Evolutionary conservation across 345 rosid genomes (phyloP).

Genomic region (thale cress (Arabidopsis thaliana)): DNA sequence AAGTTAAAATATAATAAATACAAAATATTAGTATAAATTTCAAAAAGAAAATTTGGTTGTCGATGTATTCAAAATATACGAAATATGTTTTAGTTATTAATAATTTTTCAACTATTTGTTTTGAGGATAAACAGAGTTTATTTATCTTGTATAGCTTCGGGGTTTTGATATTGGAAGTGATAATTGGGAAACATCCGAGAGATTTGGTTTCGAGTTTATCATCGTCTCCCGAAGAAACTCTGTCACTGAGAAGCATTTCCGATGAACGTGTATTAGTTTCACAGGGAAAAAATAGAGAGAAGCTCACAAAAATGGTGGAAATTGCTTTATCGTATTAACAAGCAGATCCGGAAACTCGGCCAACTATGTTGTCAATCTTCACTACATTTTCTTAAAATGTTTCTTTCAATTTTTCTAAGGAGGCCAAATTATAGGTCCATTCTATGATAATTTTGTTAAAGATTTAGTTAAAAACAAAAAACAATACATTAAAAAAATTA

Average conservation of each 20-base stretch:
- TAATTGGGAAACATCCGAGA: conserved; percentile 41
- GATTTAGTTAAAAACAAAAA: too few relatives aligned
- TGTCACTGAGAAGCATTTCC: background rate
- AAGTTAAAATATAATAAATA: too few relatives aligned
- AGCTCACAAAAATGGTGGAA: background rate
- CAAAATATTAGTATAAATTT: too few relatives aligned
- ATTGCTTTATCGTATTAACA: conserved; percentile 22
- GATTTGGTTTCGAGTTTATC: conserved; percentile 38
- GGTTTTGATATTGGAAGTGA: conserved; percentile 41
- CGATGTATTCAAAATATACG: too few relatives aligned
- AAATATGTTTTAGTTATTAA: too few relatives aligned
- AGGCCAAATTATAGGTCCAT: too few relatives aligned
- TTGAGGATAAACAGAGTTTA: too few relatives aligned
- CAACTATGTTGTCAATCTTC: conserved; percentile 34
- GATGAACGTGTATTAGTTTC: conserved; percentile 14
- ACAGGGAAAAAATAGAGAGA: background rate
- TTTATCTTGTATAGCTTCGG: conserved; percentile 42
- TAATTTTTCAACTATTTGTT: too few relatives aligned
- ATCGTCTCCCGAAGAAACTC: background rate
- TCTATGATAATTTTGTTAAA: too few relatives aligned
- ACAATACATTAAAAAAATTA: too few relatives aligned
- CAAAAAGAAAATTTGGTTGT: too few relatives aligned
- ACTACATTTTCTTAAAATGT: background rate
- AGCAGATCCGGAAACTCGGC: conserved; percentile 37
- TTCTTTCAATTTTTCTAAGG: too few relatives aligned